Base-by-base conservation (phyloP, 768 basidiomycete genomes). In the Mycena haematopus region DNA sequence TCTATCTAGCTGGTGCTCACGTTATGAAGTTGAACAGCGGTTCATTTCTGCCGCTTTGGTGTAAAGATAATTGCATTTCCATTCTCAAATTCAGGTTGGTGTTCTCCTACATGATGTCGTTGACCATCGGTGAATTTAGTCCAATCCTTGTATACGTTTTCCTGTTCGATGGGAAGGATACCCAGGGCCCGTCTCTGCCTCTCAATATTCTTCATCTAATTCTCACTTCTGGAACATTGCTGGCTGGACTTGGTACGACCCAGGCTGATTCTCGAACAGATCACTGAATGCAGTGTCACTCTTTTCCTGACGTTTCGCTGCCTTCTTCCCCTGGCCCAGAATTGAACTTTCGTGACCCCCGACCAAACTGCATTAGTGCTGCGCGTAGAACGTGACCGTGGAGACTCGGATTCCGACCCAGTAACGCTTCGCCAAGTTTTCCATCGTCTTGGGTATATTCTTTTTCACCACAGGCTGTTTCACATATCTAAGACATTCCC, bases 361-460 rank as follows among this genome's bases (percentile, higher is more conserved):
- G 74, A 79, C 52, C 79, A 82, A 69, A 82, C 81, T 15, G 74
- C 74, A 2, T 60, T 82, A 44, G 75, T 84, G 24, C 56, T 84
- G 47, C 76, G 83, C 14, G 78, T 83, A 44, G 80, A 83, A 56
- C 78, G 80, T 6, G 83, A 83, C 65, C 78, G 82, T n/a, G 80
- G 81, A 14, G 83, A 84, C 66, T 78, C 82, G 1, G 52, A 80
- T 45, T 81, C 81, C 11, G 83, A 84, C 63, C 58, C 72, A 33
- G 36, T 82, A 19, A 83, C 77, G 21, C 42, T 62, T 8, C 56
- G 65, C 40, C 81, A 79, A 63, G 70, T 82, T 36, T 58, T 77
- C 38, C 68, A 68, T 27, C 77, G 82, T 70, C 68, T 84, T 13
- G 54, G 50, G 56, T 62, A 29, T 54, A 38, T 55, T 42, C 22